phyloP scores from a whole-genome alignment of 2,329 filamentous ascomycete genomes.

The Elsinoe fawcettii region DNA sequence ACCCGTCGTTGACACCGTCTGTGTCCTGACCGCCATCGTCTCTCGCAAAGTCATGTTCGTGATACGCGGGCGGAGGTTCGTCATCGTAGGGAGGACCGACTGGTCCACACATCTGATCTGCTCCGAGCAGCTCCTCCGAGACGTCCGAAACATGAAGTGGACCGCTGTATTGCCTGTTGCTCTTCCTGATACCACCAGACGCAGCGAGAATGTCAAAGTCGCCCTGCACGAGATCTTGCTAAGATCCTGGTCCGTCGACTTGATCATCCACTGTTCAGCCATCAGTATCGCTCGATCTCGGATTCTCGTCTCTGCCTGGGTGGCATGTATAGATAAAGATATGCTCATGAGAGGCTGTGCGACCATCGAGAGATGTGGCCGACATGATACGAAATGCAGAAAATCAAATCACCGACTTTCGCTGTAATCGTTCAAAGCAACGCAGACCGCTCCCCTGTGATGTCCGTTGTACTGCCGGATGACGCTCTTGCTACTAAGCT shows the following conservation, averaged over 20 bases:
- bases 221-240: conserved; percentile 3
- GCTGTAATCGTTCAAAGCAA: conserved; percentile 71
- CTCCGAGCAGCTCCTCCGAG: neutral
- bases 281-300: neutral
- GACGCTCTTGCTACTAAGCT: conserved; percentile 75
- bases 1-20: neutral
- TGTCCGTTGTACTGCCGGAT: conserved; percentile 95
- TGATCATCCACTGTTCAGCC: neutral
- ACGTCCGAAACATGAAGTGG: neutral
- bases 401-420: conserved; percentile 23
- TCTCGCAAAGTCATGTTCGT: neutral
- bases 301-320: neutral
- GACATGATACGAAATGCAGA: neutral
- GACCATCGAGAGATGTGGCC: neutral
- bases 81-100: neutral
- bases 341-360: neutral
- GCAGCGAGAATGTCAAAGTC: neutral
- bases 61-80: neutral
- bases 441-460: conserved; percentile 83
- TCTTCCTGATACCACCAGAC: neutral
- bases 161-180: neutral
- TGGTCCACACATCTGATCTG: neutral
- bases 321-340: neutral
- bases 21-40: neutral
- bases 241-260: neutral